Base-by-base conservation (phyloP, 2,329 filamentous ascomycete genomes). In the Aspergillus thermomutatus region DNA sequence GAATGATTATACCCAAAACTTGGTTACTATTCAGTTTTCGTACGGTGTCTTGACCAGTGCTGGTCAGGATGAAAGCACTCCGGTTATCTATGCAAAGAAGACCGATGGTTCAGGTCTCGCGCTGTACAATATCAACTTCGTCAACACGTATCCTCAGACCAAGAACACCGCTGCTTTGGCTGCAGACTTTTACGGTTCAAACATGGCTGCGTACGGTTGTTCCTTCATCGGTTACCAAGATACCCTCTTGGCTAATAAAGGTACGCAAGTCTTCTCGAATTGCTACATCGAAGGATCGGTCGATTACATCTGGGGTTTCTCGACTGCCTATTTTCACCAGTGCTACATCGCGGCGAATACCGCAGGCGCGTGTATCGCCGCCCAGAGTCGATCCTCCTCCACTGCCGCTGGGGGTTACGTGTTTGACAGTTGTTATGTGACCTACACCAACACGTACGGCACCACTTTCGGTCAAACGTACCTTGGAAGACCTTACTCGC, bases 81-180 rank as follows among this genome's bases (percentile, higher is more conserved):
- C 78, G 0, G 70, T 79, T 9, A 70, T 81, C 46, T 74, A 78
- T 59, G 71, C 72, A 51, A 80, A 79, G 67, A 79, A 78, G 53
- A 75, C 68, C 0, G 66, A 68, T 34, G 53, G 57, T 11, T 56
- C 47, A 14, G 52, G 50, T 28, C 54, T 66, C 8, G 64, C 70
- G 52, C 50, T 71, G 10, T 70, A 71, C 61, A 71, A 71, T 51
- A 69, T 71, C 58, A 64, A 71, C 43, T 69, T 74, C 49, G 51
- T 62, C 57, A 74, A 74, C 58, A 68, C 66, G 2, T 72, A 66
- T 50, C 58, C 63, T 3, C 65, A 69, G 45, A 71, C 72, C 4
- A 58, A 56, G 8, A 72, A 72, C 40, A 72, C 69, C 26, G 71
- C 70, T 26, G 72, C 72, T 31, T 41, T 74, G 58, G 67, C 68